These are phyloP conservation scores for Fusarium ambrosium DNA, from an alignment of 2,329 filamentous ascomycete species.

Conservation along the genomic window DNA sequence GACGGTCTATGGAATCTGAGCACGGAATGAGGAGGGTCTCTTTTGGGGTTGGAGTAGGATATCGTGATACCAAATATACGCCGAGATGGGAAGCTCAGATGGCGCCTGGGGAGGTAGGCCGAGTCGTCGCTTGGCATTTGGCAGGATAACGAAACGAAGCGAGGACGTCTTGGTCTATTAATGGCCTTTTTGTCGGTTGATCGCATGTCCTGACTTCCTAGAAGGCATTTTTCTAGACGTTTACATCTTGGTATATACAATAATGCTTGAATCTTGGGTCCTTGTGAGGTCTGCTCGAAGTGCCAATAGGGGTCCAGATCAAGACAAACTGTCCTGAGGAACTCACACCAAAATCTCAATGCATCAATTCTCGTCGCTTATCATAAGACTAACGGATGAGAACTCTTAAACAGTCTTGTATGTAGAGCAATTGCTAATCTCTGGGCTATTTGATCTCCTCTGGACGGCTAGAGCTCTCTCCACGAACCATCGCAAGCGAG, in stretches of 20 bases:
- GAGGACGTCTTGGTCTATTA: not conserved
- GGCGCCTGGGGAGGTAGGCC: not conserved
- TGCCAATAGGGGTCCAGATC: no score
- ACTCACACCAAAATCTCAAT: not conserved
- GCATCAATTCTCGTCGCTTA: not conserved
- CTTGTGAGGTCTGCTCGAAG: not conserved
- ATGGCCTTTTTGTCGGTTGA: not conserved
- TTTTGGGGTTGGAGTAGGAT: slow-evolving; percentile 7
- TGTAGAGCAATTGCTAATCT: not conserved
- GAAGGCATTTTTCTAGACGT: no score
- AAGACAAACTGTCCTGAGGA: not conserved
- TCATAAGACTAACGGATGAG: not conserved
- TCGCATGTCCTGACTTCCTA: no score
- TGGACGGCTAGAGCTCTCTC: not conserved
- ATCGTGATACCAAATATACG: slow-evolving; percentile 41
- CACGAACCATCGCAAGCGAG: not conserved
- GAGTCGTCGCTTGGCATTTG: not conserved
- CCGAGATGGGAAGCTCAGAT: slow-evolving; percentile 6
- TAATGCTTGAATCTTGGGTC: no score
- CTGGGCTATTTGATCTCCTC: not conserved
- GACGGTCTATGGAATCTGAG: slow-evolving; percentile 90
- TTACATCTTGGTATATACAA: no score
- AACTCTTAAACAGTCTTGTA: not conserved
- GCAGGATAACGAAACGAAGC: not conserved
- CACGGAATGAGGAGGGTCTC: slow-evolving; percentile 56